These are phyloP conservation scores for Paraglomus brasilianum DNA, from an alignment of 192 early-diverging fungal species.

Conservation along the genomic window DNA sequence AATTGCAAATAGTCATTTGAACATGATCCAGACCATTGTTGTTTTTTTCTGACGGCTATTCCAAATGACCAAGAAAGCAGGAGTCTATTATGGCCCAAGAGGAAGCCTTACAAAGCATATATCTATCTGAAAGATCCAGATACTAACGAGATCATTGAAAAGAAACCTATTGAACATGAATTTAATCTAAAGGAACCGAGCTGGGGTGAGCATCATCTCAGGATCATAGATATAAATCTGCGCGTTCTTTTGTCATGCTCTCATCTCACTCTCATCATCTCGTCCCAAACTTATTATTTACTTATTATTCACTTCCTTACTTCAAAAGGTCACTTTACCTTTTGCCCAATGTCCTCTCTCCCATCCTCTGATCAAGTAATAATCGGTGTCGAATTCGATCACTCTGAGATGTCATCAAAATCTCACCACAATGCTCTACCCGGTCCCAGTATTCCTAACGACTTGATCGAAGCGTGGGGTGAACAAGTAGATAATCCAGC, in stretches of 20 bases:
- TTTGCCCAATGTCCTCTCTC: constrained; percentile 17
- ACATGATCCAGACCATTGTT: constrained; percentile 10
- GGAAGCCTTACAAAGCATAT: constrained; percentile 1
- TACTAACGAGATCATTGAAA: constrained; percentile 4
- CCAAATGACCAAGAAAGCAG: constrained; percentile 4
- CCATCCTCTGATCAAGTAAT: constrained; percentile 20
- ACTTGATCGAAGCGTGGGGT: constrained; percentile 14
- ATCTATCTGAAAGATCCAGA: constrained; percentile 17
- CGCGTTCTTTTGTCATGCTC: too few species aligned
- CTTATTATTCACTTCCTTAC: too few species aligned
- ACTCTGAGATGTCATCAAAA: constrained; percentile 6
- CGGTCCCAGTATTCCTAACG: not conserved
- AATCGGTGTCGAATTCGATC: constrained; percentile 26
- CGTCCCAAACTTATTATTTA: too few species aligned
- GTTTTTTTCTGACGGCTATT: constrained; percentile 7
- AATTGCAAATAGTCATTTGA: not conserved
- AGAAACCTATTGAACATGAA: not conserved
- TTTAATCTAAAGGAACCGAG: constrained; percentile 23
- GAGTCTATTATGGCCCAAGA: not conserved
- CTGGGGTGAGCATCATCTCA: not conserved
- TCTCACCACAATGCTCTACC: constrained; percentile 21
- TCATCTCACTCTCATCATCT: not conserved
- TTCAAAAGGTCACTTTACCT: constrained; percentile 16
- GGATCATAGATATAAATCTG: too few species aligned
- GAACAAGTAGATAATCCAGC: constrained; percentile 9